Percentiles rank a stretch among this genome's conserved stretches.
Evolutionary conservation across 148 eudicot species (phyloP).

Genomic region (Nepenthes gracilis): DNA sequence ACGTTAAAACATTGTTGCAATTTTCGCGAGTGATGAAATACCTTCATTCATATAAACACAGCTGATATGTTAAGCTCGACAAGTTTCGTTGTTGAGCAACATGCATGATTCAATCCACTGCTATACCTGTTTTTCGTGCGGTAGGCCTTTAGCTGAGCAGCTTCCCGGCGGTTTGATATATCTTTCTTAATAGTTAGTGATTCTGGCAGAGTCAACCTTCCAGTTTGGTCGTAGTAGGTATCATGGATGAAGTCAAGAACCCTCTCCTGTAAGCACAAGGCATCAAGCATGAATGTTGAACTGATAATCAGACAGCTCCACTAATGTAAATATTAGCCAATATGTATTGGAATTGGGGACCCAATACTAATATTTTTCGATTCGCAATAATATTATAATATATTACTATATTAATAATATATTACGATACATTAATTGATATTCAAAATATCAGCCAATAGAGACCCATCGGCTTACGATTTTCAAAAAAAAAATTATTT

Average conservation of each 20-base stretch:
- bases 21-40: constrained; percentile 44
- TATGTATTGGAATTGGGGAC: too few species aligned
- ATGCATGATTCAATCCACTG: neutral
- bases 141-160: constrained; percentile 44
- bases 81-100: neutral
- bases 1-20: constrained; percentile 54
- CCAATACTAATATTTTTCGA: too few species aligned
- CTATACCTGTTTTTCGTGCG: constrained; percentile 65
- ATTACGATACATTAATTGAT: too few species aligned
- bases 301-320: too few species aligned
- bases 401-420: too few species aligned
- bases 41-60: constrained; percentile 30
- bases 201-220: constrained; percentile 41
- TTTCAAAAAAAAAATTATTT: too few species aligned
- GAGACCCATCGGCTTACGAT: too few species aligned
- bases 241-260: constrained; percentile 55
- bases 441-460: too few species aligned
- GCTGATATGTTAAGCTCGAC: neutral
- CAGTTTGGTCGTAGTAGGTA: constrained; percentile 43
- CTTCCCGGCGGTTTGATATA: constrained; percentile 31
- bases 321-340: too few species aligned
- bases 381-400: too few species aligned
- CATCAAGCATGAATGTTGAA: constrained; percentile 1
- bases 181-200: constrained; percentile 63
- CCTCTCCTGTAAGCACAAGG: constrained; percentile 41